Percentiles rank a stretch among this genome's conserved stretches.
Evolutionary conservation across 2,329 filamentous ascomycete species (phyloP).

Genomic region (Colletotrichum caudatum): DNA sequence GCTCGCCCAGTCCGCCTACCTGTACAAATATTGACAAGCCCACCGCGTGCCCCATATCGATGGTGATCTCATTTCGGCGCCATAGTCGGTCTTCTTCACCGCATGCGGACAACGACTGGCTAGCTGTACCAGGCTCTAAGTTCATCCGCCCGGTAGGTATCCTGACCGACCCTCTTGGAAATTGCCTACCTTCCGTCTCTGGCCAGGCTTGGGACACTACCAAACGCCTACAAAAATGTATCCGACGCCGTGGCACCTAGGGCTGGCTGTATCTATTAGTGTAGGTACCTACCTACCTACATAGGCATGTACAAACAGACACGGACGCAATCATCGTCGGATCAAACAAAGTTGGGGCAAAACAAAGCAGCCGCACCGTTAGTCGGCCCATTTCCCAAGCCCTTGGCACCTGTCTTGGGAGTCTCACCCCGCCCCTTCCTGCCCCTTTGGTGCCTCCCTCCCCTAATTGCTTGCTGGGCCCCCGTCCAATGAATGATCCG

Average conservation of each 20-base stretch:
- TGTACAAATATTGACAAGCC: neutral
- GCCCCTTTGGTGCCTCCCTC: conserved; percentile 29
- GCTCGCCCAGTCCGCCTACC: neutral
- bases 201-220: neutral
- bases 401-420: conserved; percentile 21
- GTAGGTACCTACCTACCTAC: neutral
- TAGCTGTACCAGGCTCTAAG: too few relatives aligned
- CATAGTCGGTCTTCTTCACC: neutral
- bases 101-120: too few relatives aligned
- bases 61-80: conserved; percentile 21
- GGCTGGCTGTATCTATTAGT: too few relatives aligned
- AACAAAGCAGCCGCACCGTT: neutral
- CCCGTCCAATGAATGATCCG: conserved; percentile 28
- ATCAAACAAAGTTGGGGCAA: conserved; percentile 8
- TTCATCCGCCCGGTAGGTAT: too few relatives aligned
- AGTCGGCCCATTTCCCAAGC: conserved; percentile 12
- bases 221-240: too few relatives aligned
- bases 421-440: conserved; percentile 18
- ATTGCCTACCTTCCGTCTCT: neutral
- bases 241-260: too few relatives aligned
- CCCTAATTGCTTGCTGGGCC: neutral
- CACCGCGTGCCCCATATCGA: conserved; percentile 16
- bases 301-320: neutral
- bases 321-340: neutral
- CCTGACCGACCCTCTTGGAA: too few relatives aligned